phyloP scores from a whole-genome alignment of 2,329 filamentous ascomycete genomes.

The Calonectria crousiana region DNA sequence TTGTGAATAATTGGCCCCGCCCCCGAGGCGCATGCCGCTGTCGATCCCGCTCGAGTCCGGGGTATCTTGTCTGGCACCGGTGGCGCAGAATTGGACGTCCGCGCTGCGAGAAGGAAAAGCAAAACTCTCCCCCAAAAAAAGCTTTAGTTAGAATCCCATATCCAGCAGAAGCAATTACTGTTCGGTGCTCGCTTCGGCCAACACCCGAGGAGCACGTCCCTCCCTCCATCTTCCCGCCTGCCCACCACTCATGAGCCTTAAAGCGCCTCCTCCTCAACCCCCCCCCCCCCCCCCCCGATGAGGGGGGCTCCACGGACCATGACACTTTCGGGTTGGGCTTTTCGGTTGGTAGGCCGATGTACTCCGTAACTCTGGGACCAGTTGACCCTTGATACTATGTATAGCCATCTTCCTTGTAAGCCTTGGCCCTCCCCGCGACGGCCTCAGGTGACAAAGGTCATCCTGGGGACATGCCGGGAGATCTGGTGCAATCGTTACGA shows the following conservation, averaged over 20 bases:
- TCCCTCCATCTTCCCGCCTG: not conserved
- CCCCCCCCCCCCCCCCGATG: too few relatives aligned
- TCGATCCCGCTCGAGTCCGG: conserved; percentile 37
- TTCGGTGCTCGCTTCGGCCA: conserved; percentile 36
- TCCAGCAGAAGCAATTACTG: not conserved
- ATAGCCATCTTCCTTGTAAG: conserved; percentile 19
- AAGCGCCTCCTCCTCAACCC: conserved; percentile 1
- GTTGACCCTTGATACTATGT: conserved; percentile 1
- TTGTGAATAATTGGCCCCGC: conserved; percentile 37
- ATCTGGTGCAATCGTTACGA: conserved; percentile 21
- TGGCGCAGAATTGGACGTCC: not conserved
- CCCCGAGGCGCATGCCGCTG: conserved; percentile 28
- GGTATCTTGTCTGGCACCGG: conserved; percentile 27
- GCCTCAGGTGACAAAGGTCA: conserved; percentile 19
- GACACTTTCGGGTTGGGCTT: not conserved
- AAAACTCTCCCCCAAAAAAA: not conserved
- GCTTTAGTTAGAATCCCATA: conserved; percentile 18
- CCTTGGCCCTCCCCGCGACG: conserved; percentile 3
- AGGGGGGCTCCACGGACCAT: conserved; percentile 14
- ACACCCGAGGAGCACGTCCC: conserved; percentile 35
- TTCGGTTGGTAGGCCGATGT: not conserved
- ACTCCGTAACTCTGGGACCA: conserved; percentile 5
- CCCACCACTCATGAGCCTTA: conserved; percentile 5
- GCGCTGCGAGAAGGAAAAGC: conserved; percentile 7
- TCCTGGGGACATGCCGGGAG: conserved; percentile 3